Base-by-base conservation (phyloP, 179 eudicot genomes). In the Drosera spatulata region DNA sequence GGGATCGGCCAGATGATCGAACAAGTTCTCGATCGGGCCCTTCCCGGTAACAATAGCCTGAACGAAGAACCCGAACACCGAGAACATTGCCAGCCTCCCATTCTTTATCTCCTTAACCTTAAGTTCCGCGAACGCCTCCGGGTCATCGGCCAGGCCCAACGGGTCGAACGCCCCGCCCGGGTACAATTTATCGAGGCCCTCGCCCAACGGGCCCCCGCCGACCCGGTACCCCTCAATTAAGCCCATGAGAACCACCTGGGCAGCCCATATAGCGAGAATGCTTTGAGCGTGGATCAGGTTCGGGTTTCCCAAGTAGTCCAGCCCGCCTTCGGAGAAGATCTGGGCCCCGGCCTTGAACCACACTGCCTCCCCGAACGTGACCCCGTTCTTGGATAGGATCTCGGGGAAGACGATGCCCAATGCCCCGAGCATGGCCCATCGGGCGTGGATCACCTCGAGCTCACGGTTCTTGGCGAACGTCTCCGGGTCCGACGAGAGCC, bases 101-200 rank as follows among this genome's bases (percentile, higher is more conserved):
- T 64, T 64, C 67, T 64, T 64, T 53, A 64, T 58, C 61, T 62
- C 72, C 43, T 69, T 62, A 0, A 69, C 72, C 67, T 69, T 69
- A 5, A 69, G 44, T 43, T 69, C 72, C 6, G 67, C 67, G 41
- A 69, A 69, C 13, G 72, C 67, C 41, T 69, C 72, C 0, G 72
- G 72, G 60, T 69, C 72, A 44, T 69, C 67, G 6, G 72, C 67
- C 42, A 63, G 45, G 12, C 72, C 72, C 11, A 69, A 58, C 6
- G 72, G 72, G 59, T 69, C 71, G 56, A 68, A 69, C 3, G 67
- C 40, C 8, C 72, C 72, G 14, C 72, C 72, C 2, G 72, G 72
- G 53, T 69, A 62, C 7, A 69, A 11, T 12, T 57, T 51, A 52
- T 69, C 72, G 2, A 69, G 72, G 9, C 67, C 67, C 41, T 69